Conservation (phyloP, 805 yeast species). For the Lipomyces oligophaga region DNA sequence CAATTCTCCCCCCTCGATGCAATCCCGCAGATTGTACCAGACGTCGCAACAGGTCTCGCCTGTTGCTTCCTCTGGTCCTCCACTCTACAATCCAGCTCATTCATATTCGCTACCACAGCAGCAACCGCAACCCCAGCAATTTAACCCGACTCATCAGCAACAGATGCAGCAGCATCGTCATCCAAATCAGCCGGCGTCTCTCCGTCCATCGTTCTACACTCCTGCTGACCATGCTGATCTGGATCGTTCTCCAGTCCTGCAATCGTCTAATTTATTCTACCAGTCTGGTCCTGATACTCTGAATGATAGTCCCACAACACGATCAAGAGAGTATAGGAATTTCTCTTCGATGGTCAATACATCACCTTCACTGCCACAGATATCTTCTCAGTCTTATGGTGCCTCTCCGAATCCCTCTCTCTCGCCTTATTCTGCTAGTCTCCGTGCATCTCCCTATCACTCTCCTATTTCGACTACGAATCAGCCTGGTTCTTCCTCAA, state of each 20-base stretch:
- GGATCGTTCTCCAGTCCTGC: conserved; percentile 5
- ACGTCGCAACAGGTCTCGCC: too few species aligned
- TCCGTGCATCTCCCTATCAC: background rate
- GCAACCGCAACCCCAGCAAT: conserved; percentile 1
- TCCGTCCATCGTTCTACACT: background rate
- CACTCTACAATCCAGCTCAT: too few species aligned
- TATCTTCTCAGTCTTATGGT: conserved; percentile 5
- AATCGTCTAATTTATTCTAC: too few species aligned
- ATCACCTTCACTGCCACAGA: conserved; percentile 10
- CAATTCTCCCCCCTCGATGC: too few species aligned
- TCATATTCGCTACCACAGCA: conserved; percentile 1
- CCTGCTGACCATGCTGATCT: conserved; percentile 4
- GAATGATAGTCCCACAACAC: conserved; percentile 13
- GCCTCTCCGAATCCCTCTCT: conserved; percentile 2
- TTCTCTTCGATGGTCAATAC: conserved; percentile 15
- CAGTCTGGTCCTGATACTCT: background rate
- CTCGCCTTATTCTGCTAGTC: conserved; percentile 9
- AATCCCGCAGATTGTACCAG: too few species aligned
- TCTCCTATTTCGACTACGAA: conserved; percentile 2
- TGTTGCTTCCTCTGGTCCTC: too few species aligned
- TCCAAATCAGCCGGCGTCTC: too few species aligned
- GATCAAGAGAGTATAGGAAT: conserved; percentile 15
- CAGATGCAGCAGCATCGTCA: conserved; percentile 3
- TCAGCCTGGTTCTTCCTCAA: conserved; percentile 1
- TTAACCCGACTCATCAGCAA: background rate